Percentiles rank a stretch among this genome's conserved stretches.
phyloP scores from a whole-genome alignment of 768 basidiomycete species.

The Termitomyces sp. region DNA sequence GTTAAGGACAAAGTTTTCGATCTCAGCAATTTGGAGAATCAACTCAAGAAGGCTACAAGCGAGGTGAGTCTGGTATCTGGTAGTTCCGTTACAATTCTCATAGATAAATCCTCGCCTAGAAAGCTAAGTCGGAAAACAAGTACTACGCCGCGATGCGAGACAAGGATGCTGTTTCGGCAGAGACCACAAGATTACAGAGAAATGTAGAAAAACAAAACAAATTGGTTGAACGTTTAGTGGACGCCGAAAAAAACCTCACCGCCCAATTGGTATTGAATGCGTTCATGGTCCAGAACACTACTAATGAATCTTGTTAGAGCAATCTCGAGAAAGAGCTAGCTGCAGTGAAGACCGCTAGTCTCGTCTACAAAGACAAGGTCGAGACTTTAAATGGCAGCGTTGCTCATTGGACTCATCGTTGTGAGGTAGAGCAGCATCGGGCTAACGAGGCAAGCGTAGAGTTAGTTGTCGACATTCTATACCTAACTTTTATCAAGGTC shows the following conservation, averaged over 20 bases:
- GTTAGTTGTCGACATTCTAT: background rate
- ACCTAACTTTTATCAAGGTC: conserved; percentile 18
- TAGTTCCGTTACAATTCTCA: background rate
- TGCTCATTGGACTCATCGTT: conserved; percentile 25
- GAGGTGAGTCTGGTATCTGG: conserved; percentile 54
- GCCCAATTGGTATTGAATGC: conserved; percentile 50
- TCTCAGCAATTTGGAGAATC: conserved; percentile 69
- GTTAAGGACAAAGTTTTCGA: conserved; percentile 84
- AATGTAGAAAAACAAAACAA: conserved; percentile 42
- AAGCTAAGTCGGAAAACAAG: conserved; percentile 95
- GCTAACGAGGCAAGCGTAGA: conserved; percentile 31
- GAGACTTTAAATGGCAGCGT: conserved; percentile 25
- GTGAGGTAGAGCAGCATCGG: conserved; percentile 34
- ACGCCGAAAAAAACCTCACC: conserved; percentile 55
- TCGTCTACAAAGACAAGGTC: conserved; percentile 20
- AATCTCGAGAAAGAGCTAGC: conserved; percentile 43
- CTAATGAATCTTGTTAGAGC: conserved; percentile 19
- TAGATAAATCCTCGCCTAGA: conserved; percentile 39
- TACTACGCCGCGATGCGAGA: conserved; percentile 87
- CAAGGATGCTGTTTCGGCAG: conserved; percentile 76
- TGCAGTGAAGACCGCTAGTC: conserved; percentile 24
- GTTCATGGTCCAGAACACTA: background rate
- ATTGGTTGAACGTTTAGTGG: conserved; percentile 60
- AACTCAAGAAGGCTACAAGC: conserved; percentile 52
- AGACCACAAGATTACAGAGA: conserved; percentile 60